A percentile compares a stretch with the other conserved stretches of the same genome.
Conservation (phyloP, 805 yeast genomes). For the Zygosaccharomyces siamensis region DNA sequence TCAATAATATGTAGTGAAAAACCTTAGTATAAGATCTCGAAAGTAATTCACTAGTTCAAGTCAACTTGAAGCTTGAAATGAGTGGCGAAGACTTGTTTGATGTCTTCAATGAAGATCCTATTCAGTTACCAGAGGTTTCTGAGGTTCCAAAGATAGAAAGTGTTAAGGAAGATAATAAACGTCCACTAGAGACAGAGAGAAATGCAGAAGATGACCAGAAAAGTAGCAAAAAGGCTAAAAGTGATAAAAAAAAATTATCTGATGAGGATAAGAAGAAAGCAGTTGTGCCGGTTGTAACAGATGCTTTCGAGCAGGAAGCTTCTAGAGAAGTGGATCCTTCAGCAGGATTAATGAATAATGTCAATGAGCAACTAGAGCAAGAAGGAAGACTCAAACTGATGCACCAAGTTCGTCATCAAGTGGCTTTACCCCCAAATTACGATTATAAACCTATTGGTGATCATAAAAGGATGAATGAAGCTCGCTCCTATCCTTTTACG, state of each 20-base stretch:
- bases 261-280: slow-evolving; percentile 42
- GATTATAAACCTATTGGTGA: slow-evolving; percentile 84
- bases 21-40: not conserved
- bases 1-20: not conserved
- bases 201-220: slow-evolving; percentile 9
- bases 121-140: slow-evolving; percentile 16
- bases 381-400: slow-evolving; percentile 61
- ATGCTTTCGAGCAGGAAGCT: slow-evolving; percentile 83
- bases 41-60: not conserved
- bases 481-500: slow-evolving; percentile 85
- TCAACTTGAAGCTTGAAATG: slow-evolving; percentile 7
- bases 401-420: slow-evolving; percentile 97
- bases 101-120: slow-evolving; percentile 32
- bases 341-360: slow-evolving; percentile 53
- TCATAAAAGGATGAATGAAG: slow-evolving; percentile 73
- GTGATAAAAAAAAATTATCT: slow-evolving; percentile 29
- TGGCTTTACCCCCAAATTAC: slow-evolving; percentile 89
- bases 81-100: slow-evolving; percentile 29
- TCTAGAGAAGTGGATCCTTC: slow-evolving; percentile 84
- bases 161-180: not conserved
- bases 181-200: not conserved
- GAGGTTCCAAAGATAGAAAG: slow-evolving; percentile 13
- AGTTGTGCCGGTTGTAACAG: slow-evolving; percentile 73
- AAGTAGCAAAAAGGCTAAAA: slow-evolving; percentile 26
- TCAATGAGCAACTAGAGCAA: slow-evolving; percentile 37